These are phyloP conservation scores for Hylodesmum podocarpum DNA, from an alignment of 306 rosid genomes.

Conservation along the genomic window DNA sequence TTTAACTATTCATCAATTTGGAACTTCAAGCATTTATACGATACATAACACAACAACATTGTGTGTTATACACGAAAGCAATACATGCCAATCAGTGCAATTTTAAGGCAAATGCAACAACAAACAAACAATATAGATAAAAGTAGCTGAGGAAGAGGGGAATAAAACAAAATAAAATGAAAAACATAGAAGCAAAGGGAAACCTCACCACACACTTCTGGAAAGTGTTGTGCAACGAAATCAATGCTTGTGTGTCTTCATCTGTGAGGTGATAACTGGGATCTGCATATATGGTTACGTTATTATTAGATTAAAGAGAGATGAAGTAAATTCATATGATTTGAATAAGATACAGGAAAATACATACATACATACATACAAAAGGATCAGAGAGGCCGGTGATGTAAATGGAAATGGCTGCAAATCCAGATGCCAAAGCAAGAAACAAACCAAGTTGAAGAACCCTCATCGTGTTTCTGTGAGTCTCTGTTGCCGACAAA, in stretches of 20 bases:
- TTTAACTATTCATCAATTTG: neutral
- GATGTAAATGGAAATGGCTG: constrained; percentile 47
- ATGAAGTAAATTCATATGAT: neutral
- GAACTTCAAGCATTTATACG: neutral
- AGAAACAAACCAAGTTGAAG: constrained; percentile 45
- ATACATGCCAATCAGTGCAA: neutral
- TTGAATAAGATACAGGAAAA: neutral
- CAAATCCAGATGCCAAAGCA: constrained; percentile 49
- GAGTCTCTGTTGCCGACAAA: neutral
- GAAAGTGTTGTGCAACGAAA: constrained; percentile 61
- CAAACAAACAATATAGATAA: neutral
- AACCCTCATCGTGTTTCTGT: constrained; percentile 37
- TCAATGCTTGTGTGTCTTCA: constrained; percentile 69
- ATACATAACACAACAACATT: neutral
- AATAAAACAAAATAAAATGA: neutral
- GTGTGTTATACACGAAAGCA: neutral
- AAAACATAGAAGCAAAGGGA: neutral
- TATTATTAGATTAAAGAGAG: neutral
- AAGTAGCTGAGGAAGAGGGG: neutral
- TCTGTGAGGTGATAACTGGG: constrained; percentile 49
- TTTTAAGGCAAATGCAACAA: neutral
- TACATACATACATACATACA: constrained; percentile 52
- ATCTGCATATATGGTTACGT: constrained; percentile 35
- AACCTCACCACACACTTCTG: constrained; percentile 88
- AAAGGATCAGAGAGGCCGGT: constrained; percentile 45